Percentiles rank a stretch among this genome's conserved stretches.
phyloP scores from a whole-genome alignment of 1,284 basidiomycete species.

The Agroathelia rolfsii region DNA sequence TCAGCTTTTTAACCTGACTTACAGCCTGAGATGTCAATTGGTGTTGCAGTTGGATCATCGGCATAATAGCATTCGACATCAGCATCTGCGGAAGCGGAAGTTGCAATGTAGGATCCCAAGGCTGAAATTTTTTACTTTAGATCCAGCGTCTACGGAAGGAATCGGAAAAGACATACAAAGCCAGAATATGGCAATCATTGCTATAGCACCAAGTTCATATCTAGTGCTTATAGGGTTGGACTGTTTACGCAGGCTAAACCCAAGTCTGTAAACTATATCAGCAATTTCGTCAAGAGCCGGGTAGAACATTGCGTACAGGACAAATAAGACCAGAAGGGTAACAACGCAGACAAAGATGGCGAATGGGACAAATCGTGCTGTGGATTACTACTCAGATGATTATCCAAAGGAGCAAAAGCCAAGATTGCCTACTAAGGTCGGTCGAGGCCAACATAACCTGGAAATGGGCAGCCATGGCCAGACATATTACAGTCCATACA shows the following conservation, averaged over 20 bases:
- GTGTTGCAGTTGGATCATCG: constrained; percentile 32
- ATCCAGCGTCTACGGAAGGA: constrained; percentile 9
- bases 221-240: constrained; percentile 75
- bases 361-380: constrained; percentile 77
- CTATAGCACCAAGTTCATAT: constrained; percentile 61
- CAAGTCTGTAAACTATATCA: constrained; percentile 32
- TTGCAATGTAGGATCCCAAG: constrained; percentile 59
- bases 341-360: constrained; percentile 67
- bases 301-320: constrained; percentile 40
- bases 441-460: constrained; percentile 57
- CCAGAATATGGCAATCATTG: constrained; percentile 68
- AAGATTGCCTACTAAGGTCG: constrained; percentile 56
- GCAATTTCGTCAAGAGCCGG: constrained; percentile 3
- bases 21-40: constrained; percentile 54
- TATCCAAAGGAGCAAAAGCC: constrained; percentile 2
- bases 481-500: constrained; percentile 62
- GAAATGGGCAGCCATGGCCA: constrained; percentile 69
- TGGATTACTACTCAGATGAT: constrained; percentile 8
- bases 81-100: constrained; percentile 63
- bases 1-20: constrained; percentile 23
- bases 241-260: constrained; percentile 50
- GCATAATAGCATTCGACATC: constrained; percentile 74
- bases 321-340: constrained; percentile 54
- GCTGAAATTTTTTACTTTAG: constrained; percentile 30
- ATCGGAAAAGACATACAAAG: constrained; percentile 39